Conservation (phyloP, 208 protist genomes). For the Zelonia costaricensis region DNA sequence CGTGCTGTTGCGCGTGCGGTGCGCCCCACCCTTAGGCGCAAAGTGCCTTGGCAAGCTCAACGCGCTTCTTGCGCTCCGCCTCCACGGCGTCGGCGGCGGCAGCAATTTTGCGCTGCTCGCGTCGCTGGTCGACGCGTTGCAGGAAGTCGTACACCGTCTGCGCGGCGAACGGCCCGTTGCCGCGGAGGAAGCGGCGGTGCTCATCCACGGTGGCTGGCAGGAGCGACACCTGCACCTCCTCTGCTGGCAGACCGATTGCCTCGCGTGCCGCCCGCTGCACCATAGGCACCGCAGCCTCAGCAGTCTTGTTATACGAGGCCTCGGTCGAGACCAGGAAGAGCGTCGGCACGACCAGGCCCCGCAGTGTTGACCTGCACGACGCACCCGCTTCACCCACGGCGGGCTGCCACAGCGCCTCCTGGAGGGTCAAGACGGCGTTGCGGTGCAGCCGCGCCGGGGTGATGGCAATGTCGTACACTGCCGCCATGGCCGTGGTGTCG, state of each 20-base stretch:
- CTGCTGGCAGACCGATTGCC: slow-evolving; percentile 25
- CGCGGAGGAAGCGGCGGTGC: slow-evolving; percentile 56
- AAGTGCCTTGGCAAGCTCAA: slow-evolving; percentile 24
- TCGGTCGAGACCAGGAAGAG: slow-evolving; percentile 65
- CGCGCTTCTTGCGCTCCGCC: slow-evolving; percentile 26
- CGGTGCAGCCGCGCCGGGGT: slow-evolving; percentile 55
- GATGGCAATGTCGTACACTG: slow-evolving; percentile 71
- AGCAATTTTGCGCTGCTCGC: slow-evolving; percentile 13
- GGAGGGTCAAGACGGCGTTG: slow-evolving; percentile 54
- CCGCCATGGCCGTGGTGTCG: slow-evolving; percentile 45
- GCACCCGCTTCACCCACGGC: slow-evolving; percentile 32
- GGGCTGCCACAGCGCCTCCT: slow-evolving; percentile 79
- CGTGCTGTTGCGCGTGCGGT: background rate
- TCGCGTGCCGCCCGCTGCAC: slow-evolving; percentile 32
- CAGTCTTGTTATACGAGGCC: slow-evolving; percentile 44
- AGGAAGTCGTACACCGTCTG: slow-evolving; percentile 53
- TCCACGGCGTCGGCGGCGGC: slow-evolving; percentile 24
- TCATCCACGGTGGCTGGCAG: slow-evolving; percentile 75
- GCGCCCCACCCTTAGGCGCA: slow-evolving; percentile 3
- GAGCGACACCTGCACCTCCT: slow-evolving; percentile 46
- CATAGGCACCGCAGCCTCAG: slow-evolving; percentile 15
- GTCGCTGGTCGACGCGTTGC: slow-evolving; percentile 18
- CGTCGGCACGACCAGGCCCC: slow-evolving; percentile 44
- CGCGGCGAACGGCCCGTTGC: slow-evolving; percentile 34
- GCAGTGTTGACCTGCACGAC: slow-evolving; percentile 29